phyloP scores from a whole-genome alignment of 2,329 filamentous ascomycete species.

The Sporothrix pseudoabietina region DNA sequence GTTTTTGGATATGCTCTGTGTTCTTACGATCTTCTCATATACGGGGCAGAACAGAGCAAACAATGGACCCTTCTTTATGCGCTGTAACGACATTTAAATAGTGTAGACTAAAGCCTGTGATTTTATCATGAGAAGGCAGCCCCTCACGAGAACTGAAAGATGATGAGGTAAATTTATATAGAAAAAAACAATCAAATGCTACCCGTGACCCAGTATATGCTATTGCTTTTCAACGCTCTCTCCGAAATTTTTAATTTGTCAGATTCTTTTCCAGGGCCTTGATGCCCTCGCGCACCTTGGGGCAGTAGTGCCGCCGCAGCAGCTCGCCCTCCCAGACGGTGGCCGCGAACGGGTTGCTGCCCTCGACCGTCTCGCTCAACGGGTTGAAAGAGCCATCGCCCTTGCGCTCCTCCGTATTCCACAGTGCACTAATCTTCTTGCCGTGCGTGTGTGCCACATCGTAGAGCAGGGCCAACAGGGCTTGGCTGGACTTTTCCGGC shows the following conservation, averaged over 20 bases:
- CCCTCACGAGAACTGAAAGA: neutral
- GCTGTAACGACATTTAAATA: neutral
- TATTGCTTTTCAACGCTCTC: neutral
- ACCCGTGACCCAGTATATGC: neutral
- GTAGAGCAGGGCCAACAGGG: conserved; percentile 74
- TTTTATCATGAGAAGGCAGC: neutral
- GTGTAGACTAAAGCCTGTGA: neutral
- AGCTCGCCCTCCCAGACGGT: conserved; percentile 95
- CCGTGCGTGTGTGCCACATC: conserved; percentile 81
- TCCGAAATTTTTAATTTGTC: conserved; percentile 30
- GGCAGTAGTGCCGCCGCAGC: conserved; percentile 80
- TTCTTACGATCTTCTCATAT: conserved; percentile 3
- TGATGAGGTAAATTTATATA: neutral
- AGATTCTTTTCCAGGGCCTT: conserved; percentile 69
- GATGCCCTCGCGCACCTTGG: conserved; percentile 76
- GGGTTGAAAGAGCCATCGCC: conserved; percentile 87
- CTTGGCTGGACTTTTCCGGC: conserved; percentile 85
- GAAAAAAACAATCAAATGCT: neutral
- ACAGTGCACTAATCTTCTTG: conserved; percentile 79
- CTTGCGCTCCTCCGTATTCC: conserved; percentile 91
- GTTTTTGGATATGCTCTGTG: neutral
- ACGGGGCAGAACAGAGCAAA: neutral
- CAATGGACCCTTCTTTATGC: neutral
- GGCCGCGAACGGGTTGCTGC: conserved; percentile 84
- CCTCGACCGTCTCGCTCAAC: conserved; percentile 72